Evolutionary conservation across 352 stramenopile genomes (phyloP), one percentile per base, ranked within the genome.

Genomic region (Globisporangium camurandrum): DNA sequence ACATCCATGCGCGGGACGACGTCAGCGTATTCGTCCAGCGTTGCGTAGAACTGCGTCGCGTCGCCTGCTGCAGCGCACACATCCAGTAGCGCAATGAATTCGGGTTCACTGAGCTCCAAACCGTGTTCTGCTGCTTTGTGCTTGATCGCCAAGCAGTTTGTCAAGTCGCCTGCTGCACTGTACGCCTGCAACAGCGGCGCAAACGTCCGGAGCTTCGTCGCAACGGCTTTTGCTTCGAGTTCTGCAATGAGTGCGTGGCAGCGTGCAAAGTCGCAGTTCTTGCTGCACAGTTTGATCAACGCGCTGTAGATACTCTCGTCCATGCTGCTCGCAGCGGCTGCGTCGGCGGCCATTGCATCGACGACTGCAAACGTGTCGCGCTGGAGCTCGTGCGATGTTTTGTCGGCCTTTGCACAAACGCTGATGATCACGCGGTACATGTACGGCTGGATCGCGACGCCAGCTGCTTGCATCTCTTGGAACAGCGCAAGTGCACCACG

Each of bases 291-390:
- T 48, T 89, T 88, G 49, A 91, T 62, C 42, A 93, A 64, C 23
- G 82, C 76, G 51, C 71, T 91, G 59, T 82, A 86, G 26, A 75
- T 79, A 14, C 66, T 75, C 54, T 93, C 82, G 22, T 81, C 69
- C 11, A 79, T 58, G 20, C 52, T 67, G 20, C 49, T 62, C 38
- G 37, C 66, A 30, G 31, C 42, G 20, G 56, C 14, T 17, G 53
- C 54, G 12, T 70, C 54, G 33, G 59, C 62, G 30, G 85, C 82
- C 72, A 93, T 86, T 22, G 90, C 62, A 20, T 86, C 54, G 51
- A 74, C 89, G 16, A 88, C 67, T 4, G 62, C 42, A 28, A 84
- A 76, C 3, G 75, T 71, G 9, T 77, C 67, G 1, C 39, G 28
- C 20, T 72, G 62, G 24, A 78, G 71, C 14, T 54, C 49, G 1